These are phyloP conservation scores for Coemansia sp. DNA, from an alignment of 192 early-diverging fungal genomes.

Conservation along the genomic window DNA sequence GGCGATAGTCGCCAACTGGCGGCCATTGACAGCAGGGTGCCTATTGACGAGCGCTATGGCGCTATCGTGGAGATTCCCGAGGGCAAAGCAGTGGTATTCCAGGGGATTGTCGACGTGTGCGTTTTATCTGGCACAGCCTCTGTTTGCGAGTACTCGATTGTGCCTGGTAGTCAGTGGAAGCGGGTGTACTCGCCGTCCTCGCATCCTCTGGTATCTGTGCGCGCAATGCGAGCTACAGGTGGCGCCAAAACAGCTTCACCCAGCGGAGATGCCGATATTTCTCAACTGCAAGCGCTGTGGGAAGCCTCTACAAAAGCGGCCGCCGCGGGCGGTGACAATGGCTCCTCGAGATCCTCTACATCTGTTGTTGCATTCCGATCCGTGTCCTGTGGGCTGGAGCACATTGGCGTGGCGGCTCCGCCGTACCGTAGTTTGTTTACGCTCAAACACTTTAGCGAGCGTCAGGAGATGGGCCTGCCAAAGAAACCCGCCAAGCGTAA, in stretches of 20 bases:
- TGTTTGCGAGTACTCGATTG: slow-evolving; percentile 24
- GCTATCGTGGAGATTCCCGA: slow-evolving; percentile 19
- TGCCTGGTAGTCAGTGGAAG: slow-evolving; percentile 16
- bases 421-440: slow-evolving; percentile 30
- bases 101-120: slow-evolving; percentile 43
- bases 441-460: slow-evolving; percentile 17
- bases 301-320: neutral
- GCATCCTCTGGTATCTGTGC: slow-evolving; percentile 33
- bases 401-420: slow-evolving; percentile 32
- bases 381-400: slow-evolving; percentile 37
- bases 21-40: neutral
- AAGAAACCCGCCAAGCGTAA: slow-evolving; percentile 22
- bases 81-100: slow-evolving; percentile 25
- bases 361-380: slow-evolving; percentile 30
- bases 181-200: slow-evolving; percentile 52
- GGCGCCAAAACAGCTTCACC: neutral
- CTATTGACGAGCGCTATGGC: slow-evolving; percentile 17
- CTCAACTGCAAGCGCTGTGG: slow-evolving; percentile 25
- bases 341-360: neutral
- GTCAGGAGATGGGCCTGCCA: slow-evolving; percentile 6
- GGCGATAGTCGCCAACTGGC: neutral
- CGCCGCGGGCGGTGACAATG: neutral
- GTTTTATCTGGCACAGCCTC: slow-evolving; percentile 28
- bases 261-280: neutral
- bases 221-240: neutral